Percentiles rank a stretch among this genome's conserved stretches.
phyloP scores from a whole-genome alignment of 2,329 filamentous ascomycete genomes.

The Penicillium sp. region DNA sequence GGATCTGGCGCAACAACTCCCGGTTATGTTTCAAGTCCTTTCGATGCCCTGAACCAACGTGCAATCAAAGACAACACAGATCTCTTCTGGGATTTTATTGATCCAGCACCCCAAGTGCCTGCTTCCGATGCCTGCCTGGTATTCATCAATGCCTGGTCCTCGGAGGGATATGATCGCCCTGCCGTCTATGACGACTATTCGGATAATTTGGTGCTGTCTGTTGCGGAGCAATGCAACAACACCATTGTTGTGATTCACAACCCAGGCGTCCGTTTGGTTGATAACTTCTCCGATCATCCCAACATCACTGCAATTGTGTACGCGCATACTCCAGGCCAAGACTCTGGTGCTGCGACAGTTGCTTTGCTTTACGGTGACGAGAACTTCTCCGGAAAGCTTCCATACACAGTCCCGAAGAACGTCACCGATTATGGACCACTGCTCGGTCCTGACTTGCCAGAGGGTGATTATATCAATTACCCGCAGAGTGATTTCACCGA shows the following conservation, averaged over 20 bases:
- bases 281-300: constrained; percentile 58
- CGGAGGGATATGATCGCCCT: constrained; percentile 18
- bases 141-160: constrained; percentile 27
- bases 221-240: constrained; percentile 75
- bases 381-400: constrained; percentile 61
- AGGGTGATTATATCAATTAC: constrained; percentile 53
- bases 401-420: constrained; percentile 57
- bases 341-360: constrained; percentile 71
- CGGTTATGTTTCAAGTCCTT: constrained; percentile 54
- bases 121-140: constrained; percentile 23
- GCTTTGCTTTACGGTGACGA: constrained; percentile 69
- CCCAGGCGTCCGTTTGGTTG: constrained; percentile 73
- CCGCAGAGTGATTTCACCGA: constrained; percentile 61
- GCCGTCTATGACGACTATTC: constrained; percentile 23
- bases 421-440: constrained; percentile 57
- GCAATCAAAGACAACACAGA: constrained; percentile 59
- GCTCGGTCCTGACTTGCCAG: constrained; percentile 46
- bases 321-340: constrained; percentile 70
- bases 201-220: constrained; percentile 60
- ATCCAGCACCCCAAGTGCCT: constrained; percentile 40
- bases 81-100: constrained; percentile 61
- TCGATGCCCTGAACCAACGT: constrained; percentile 56
- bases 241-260: constrained; percentile 91
- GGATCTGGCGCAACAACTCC: constrained; percentile 54
- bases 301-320: constrained; percentile 73